phyloP scores from a whole-genome alignment of 352 stramenopile species.

The Chrysophaeum taylorii region DNA sequence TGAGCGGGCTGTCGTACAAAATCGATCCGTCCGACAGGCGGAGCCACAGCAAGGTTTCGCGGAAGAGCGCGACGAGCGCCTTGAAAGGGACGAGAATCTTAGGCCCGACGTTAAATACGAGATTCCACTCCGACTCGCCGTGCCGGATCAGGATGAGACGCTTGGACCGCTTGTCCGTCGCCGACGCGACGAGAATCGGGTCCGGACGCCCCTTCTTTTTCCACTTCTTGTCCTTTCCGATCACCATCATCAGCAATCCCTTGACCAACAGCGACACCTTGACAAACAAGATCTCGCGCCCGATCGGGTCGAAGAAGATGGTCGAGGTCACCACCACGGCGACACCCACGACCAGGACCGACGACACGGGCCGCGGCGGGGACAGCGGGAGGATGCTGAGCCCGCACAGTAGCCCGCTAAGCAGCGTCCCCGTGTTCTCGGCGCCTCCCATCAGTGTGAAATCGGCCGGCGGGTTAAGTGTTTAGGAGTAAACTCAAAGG shows the following conservation, averaged over 20 bases:
- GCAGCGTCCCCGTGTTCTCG: too few species aligned
- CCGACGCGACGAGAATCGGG: neutral
- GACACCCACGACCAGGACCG: neutral
- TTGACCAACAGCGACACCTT: neutral
- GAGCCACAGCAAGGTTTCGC: constrained; percentile 57
- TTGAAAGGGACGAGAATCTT: constrained; percentile 15
- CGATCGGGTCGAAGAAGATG: neutral
- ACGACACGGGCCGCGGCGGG: neutral
- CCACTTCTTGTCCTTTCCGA: constrained; percentile 7
- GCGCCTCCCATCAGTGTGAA: too few species aligned
- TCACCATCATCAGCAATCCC: neutral
- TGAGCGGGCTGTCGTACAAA: constrained; percentile 67
- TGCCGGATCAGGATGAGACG: constrained; percentile 64
- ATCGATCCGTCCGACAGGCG: constrained; percentile 49
- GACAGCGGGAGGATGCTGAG: neutral
- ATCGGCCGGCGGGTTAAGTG: too few species aligned
- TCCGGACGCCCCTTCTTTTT: neutral
- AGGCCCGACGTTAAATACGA: constrained; percentile 63
- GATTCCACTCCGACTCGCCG: constrained; percentile 68
- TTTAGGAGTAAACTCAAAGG: too few species aligned
- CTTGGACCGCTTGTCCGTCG: constrained; percentile 28
- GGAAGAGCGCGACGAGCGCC: constrained; percentile 45
- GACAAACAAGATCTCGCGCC: neutral
- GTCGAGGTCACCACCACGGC: neutral
- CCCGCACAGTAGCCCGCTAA: neutral